Evolutionary conservation across 2,329 filamentous ascomycete species (phyloP), one percentile per base, ranked within the genome.

Genomic region (Talaromyces sp.): DNA sequence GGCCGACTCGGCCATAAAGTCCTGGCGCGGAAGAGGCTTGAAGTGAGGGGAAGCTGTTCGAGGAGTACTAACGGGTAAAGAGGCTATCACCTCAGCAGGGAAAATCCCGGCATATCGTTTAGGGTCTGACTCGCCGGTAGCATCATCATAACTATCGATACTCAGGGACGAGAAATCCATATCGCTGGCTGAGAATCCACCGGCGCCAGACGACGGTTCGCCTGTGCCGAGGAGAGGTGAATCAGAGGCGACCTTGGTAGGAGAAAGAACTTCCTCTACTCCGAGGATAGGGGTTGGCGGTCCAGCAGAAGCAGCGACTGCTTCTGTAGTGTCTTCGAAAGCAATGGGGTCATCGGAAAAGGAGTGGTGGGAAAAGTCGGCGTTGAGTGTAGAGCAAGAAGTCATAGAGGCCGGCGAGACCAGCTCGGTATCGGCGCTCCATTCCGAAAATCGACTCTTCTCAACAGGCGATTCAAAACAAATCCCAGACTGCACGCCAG

Each of bases 391-490:
- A 1, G 70, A 73, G 11, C 66, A 65, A 11, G 75, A 75, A 43
- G 66, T 68, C 69, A 75, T 73, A 1, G 73, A 77, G 38, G 70
- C 70, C 5, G 71, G 71, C 4, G 73, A 74, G 32, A 69, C 60
- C 24, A 70, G 62, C 11, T 76, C 74, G 9, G 70, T 72, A 57
- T 76, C 74, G 11, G 73, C 74, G 57, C 73, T 76, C 71, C 73
- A 77, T 65, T 75, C 71, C 0, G 75, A 77, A 55, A 77, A 78
- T 7, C 69, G 74, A 57, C 75, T 77, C 57, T 64, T 67, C 54
- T 74, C 69, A 29, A 67, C 67, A 6, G 67, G 65, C 2, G 71
- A 75, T 35, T 68, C 65, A 26, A 61, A 63, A 27, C 63, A 61
- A 21, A 59, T 19, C 11, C 26, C 27, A 17, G 75, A 75, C 14